phyloP scores from a whole-genome alignment of 2,329 filamentous ascomycete species.

The Fusarium nanum region DNA sequence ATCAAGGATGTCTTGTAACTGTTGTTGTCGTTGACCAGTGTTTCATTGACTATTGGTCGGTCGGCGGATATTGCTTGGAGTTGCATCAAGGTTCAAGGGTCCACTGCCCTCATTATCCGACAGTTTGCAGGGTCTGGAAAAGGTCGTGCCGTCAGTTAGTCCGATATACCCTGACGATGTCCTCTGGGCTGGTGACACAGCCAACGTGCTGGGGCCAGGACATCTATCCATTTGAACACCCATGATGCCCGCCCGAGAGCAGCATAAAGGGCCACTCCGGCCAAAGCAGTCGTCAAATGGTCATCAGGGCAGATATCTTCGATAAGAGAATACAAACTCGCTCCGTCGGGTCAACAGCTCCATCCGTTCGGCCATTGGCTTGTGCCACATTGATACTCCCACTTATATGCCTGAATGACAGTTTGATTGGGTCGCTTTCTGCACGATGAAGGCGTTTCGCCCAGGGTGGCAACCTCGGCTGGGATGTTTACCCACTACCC shows the following conservation, averaged over 20 bases:
- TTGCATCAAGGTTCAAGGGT: neutral
- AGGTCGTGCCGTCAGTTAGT: conserved; percentile 7
- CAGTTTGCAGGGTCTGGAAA: conserved; percentile 18
- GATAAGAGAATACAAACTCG: conserved; percentile 1
- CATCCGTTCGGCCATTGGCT: neutral
- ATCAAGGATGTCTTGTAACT: conserved; percentile 38
- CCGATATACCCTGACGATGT: neutral
- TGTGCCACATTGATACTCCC: conserved; percentile 8
- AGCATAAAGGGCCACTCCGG: neutral
- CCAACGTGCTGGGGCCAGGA: neutral
- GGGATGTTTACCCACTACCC: neutral
- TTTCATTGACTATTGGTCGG: conserved; percentile 7
- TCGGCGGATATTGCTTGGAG: neutral
- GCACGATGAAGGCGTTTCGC: neutral
- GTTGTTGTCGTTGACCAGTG: conserved; percentile 29
- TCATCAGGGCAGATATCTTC: neutral
- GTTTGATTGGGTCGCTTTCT: conserved; percentile 6
- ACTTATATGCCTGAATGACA: neutral
- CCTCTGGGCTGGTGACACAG: neutral
- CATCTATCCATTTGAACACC: neutral
- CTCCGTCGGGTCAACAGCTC: neutral
- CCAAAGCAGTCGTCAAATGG: neutral
- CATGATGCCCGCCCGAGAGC: neutral
- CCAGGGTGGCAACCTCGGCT: neutral
- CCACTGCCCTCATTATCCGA: conserved; percentile 39